These are phyloP conservation scores for Ceratocystis cacaofunesta DNA, from an alignment of 2,329 filamentous ascomycete species.

Conservation along the genomic window DNA sequence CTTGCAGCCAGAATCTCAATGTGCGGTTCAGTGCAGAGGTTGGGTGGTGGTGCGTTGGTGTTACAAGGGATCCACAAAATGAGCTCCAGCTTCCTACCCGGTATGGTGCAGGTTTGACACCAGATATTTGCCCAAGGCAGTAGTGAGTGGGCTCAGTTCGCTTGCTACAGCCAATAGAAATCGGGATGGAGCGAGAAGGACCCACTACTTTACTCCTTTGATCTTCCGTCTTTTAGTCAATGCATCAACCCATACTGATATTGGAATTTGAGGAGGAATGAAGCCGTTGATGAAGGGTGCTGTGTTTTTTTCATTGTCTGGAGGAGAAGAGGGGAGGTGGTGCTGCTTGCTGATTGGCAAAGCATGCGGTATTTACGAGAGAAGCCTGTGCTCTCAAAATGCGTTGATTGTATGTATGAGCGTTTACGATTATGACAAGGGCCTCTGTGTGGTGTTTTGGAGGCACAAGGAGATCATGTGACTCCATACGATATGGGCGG, in stretches of 20 bases:
- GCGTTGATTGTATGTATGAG: not conserved
- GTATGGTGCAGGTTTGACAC: not conserved
- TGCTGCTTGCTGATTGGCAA: not conserved
- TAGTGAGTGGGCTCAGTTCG: constrained; percentile 11
- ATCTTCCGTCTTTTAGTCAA: not conserved
- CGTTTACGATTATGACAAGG: not conserved
- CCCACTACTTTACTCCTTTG: not conserved
- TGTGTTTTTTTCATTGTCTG: not conserved
- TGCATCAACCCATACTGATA: not conserved
- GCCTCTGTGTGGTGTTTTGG: no score
- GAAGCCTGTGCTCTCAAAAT: not conserved
- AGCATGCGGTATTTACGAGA: not conserved
- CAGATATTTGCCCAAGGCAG: not conserved
- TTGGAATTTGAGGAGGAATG: not conserved
- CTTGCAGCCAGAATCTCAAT: not conserved
- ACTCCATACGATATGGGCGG: no score
- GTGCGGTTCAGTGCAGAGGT: not conserved
- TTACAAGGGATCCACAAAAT: not conserved
- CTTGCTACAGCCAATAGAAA: constrained; percentile 16
- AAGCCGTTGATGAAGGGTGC: not conserved
- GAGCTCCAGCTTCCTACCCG: not conserved
- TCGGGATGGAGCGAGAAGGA: constrained; percentile 13
- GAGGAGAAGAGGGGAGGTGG: not conserved
- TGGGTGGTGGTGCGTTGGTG: not conserved
- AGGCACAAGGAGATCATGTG: no score